Percentiles rank a stretch among this genome's conserved stretches.
These are phyloP conservation scores for Jasminum sambac DNA, from an alignment of 257 asterid genomes.

Conservation along the genomic window DNA sequence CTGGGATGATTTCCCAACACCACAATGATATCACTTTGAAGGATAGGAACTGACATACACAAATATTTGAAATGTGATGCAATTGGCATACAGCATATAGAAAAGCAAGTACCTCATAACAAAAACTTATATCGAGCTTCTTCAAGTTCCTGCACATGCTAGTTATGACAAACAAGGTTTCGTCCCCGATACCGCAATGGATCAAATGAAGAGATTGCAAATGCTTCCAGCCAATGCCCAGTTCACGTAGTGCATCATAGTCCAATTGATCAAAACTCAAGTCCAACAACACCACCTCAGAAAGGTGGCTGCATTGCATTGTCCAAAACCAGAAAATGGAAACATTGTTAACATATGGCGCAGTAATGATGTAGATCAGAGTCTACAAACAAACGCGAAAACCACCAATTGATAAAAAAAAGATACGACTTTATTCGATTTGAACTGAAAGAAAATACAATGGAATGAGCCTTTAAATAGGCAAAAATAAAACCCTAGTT, in stretches of 20 bases:
- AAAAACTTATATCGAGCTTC: constrained; percentile 81
- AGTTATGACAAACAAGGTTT: constrained; percentile 72
- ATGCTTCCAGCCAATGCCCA: constrained; percentile 9
- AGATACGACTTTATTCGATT: too few species aligned
- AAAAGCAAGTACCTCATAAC: constrained; percentile 62
- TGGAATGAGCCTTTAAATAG: too few species aligned
- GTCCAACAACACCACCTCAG: constrained; percentile 74
- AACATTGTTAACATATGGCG: background rate
- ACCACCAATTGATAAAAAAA: constrained; percentile 30
- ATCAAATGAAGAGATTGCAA: constrained; percentile 36
- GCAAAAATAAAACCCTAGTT: too few species aligned
- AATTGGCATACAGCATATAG: background rate
- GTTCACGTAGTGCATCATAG: constrained; percentile 61
- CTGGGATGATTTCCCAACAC: background rate
- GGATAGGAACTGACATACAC: background rate
- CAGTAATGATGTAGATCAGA: constrained; percentile 43
- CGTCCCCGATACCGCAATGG: constrained; percentile 88
- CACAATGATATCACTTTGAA: background rate
- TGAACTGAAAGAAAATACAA: too few species aligned
- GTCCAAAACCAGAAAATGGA: constrained; percentile 24
- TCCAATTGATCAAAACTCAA: constrained; percentile 59
- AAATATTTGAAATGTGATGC: background rate
- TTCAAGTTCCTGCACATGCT: constrained; percentile 69
- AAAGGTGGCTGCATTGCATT: constrained; percentile 53
- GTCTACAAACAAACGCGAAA: background rate